Conservation (phyloP, 352 stramenopile genomes). For the Nothophytophthora sp. region DNA sequence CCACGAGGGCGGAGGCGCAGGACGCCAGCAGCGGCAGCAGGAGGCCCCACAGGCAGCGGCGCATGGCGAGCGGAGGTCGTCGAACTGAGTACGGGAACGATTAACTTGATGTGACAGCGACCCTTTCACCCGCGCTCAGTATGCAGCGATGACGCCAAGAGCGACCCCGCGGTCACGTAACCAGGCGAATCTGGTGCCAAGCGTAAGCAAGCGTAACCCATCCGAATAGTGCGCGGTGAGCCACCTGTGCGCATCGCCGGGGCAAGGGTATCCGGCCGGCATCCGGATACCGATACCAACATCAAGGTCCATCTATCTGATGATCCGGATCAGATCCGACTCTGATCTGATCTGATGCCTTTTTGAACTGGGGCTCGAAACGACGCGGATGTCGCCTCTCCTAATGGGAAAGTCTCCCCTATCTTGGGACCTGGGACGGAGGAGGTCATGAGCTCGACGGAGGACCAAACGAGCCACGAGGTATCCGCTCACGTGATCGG, state of each 20-base stretch:
- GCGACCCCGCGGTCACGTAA: slow-evolving; percentile 4
- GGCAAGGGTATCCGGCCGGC: no score
- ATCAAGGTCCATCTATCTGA: slow-evolving; percentile 7
- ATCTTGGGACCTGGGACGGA: no score
- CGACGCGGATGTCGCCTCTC: no score
- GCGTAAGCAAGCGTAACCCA: slow-evolving; percentile 19
- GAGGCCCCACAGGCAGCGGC: slow-evolving; percentile 12
- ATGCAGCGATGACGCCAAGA: slow-evolving; percentile 22
- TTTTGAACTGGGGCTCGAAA: no score
- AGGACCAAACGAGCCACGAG: background rate
- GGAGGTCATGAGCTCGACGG: background rate
- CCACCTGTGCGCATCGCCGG: slow-evolving; percentile 4
- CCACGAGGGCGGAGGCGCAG: slow-evolving; percentile 32
- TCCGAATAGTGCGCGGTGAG: slow-evolving; percentile 3
- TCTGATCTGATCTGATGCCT: no score
- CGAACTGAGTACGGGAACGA: slow-evolving; percentile 7
- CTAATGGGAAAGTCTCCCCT: no score
- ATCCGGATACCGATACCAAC: slow-evolving; percentile 5
- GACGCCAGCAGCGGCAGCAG: slow-evolving; percentile 13
- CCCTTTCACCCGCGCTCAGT: slow-evolving; percentile 3
- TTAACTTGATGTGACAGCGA: slow-evolving; percentile 6
- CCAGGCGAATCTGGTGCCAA: slow-evolving; percentile 10
- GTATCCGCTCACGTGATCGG: background rate
- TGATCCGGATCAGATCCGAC: no score
- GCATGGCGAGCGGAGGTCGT: slow-evolving; percentile 18